Percentiles rank a stretch among this genome's conserved stretches.
Evolutionary conservation across 2,329 filamentous ascomycete genomes (phyloP).

Genomic region (Shiraia sp.): DNA sequence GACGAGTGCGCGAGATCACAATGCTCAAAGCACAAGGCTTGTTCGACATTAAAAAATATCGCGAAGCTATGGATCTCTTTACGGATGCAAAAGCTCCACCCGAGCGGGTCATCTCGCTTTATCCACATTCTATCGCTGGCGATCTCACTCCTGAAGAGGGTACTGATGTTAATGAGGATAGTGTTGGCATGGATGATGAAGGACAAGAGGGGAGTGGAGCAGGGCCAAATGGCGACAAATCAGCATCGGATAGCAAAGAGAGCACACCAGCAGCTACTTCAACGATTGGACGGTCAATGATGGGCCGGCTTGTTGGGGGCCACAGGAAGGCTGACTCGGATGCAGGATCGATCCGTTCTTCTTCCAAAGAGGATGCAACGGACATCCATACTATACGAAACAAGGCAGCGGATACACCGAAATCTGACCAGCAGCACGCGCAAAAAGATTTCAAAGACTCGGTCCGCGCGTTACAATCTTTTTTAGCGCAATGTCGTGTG

Average conservation of each 20-base stretch:
- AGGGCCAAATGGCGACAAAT: constrained; percentile 29
- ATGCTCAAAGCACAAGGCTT: constrained; percentile 87
- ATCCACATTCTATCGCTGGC: constrained; percentile 81
- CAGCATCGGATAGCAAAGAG: constrained; percentile 23
- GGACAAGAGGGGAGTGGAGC: constrained; percentile 42
- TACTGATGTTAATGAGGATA: too few species aligned
- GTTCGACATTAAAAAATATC: constrained; percentile 81
- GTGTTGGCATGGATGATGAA: constrained; percentile 46
- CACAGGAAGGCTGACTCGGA: constrained; percentile 55
- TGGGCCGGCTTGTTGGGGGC: constrained; percentile 53
- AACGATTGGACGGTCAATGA: constrained; percentile 46
- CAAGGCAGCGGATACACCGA: constrained; percentile 49
- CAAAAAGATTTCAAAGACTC: constrained; percentile 84
- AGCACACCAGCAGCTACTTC: constrained; percentile 26
- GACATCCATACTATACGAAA: constrained; percentile 60
- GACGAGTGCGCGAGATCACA: constrained; percentile 81
- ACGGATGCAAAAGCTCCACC: constrained; percentile 88
- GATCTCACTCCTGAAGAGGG: constrained; percentile 68
- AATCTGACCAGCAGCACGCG: constrained; percentile 59
- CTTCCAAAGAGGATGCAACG: constrained; percentile 57
- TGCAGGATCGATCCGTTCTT: constrained; percentile 62
- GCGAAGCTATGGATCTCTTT: constrained; percentile 86
- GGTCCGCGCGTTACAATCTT: constrained; percentile 81
- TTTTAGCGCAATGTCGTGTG: constrained; percentile 81
- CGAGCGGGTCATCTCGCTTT: constrained; percentile 82